phyloP scores from a whole-genome alignment of 1,139 yeast genomes.

The Schwanniomyces etchellsii region DNA sequence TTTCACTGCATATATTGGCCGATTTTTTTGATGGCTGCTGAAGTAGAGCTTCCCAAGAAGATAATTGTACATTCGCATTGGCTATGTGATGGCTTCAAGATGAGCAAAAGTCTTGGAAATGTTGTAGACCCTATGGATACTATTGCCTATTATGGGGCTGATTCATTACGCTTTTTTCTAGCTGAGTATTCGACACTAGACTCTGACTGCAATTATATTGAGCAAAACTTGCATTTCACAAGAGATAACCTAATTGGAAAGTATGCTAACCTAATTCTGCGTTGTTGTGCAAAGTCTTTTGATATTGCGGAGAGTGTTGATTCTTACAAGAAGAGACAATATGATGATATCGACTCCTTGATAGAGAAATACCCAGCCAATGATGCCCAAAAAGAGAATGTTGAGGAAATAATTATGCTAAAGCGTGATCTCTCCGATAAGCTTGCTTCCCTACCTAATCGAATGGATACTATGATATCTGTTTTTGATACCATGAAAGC shows the following conservation, averaged over 20 bases:
- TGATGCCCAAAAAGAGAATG: conserved; percentile 10
- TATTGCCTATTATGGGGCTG: conserved; percentile 59
- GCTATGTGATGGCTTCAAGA: conserved; percentile 83
- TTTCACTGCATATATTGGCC: conserved; percentile 98
- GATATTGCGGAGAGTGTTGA: conserved; percentile 44
- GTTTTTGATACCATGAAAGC: conserved; percentile 57
- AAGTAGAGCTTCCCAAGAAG: conserved; percentile 59
- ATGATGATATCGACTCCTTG: conserved; percentile 18
- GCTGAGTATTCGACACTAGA: conserved; percentile 71
- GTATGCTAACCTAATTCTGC: conserved; percentile 70
- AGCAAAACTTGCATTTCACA: conserved; percentile 47
- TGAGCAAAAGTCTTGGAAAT: conserved; percentile 91
- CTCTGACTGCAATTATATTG: conserved; percentile 75
- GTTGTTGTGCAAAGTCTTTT: conserved; percentile 72
- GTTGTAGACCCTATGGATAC: conserved; percentile 87
- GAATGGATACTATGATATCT: conserved; percentile 38
- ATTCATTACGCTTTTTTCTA: conserved; percentile 70
- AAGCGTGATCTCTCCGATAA: conserved; percentile 14
- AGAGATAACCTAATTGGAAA: conserved; percentile 73
- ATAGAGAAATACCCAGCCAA: conserved; percentile 9
- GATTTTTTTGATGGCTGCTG: conserved; percentile 80
- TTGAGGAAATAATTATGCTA: conserved; percentile 11
- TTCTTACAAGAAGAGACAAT: conserved; percentile 14
- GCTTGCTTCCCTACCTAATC: conserved; percentile 9
- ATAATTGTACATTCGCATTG: conserved; percentile 92